Percentiles rank a stretch among this genome's conserved stretches.
Evolutionary conservation across 2,329 filamentous ascomycete genomes (phyloP).

Genomic region (Xylariaceae sp.): DNA sequence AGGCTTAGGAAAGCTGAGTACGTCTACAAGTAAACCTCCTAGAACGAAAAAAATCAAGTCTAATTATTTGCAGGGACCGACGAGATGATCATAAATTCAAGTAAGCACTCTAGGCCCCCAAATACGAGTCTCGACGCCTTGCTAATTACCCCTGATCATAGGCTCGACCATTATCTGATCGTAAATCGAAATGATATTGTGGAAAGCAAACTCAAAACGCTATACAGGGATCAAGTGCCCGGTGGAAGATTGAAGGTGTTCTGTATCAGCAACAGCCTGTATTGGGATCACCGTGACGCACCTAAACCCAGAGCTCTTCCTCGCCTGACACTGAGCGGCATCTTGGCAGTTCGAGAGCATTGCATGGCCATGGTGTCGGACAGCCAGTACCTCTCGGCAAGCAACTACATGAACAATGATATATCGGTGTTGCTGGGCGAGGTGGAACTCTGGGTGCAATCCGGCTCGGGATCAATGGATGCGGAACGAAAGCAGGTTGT

Average conservation of each 20-base stretch:
- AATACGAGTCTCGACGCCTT: too few relatives aligned
- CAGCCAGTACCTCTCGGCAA: slow-evolving; percentile 42
- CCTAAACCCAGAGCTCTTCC: slow-evolving; percentile 32
- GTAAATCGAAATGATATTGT: slow-evolving; percentile 43
- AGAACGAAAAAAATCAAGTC: too few relatives aligned
- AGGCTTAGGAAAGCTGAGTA: too few relatives aligned
- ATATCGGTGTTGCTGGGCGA: slow-evolving; percentile 46
- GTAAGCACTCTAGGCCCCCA: too few relatives aligned
- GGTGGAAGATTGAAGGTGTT: slow-evolving; percentile 40
- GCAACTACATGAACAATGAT: slow-evolving; percentile 43
- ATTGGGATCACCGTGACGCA: slow-evolving; percentile 42
- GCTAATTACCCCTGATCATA: slow-evolving; percentile 23
- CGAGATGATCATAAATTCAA: too few relatives aligned
- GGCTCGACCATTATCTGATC: slow-evolving; percentile 36
- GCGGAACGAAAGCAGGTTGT: slow-evolving; percentile 42
- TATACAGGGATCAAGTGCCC: slow-evolving; percentile 35
- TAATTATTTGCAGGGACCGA: too few relatives aligned
- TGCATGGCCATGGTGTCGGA: slow-evolving; percentile 50
- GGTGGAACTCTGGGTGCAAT: slow-evolving; percentile 48
- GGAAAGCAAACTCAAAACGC: slow-evolving; percentile 27
- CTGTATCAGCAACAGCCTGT: slow-evolving; percentile 49
- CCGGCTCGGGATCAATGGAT: slow-evolving; percentile 42
- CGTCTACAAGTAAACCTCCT: too few relatives aligned
- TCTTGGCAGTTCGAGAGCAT: slow-evolving; percentile 44
- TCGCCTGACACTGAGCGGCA: slow-evolving; percentile 46